Evolutionary conservation across 805 yeast genomes (phyloP).

Genomic region (Cyberlindnera amylophila): DNA sequence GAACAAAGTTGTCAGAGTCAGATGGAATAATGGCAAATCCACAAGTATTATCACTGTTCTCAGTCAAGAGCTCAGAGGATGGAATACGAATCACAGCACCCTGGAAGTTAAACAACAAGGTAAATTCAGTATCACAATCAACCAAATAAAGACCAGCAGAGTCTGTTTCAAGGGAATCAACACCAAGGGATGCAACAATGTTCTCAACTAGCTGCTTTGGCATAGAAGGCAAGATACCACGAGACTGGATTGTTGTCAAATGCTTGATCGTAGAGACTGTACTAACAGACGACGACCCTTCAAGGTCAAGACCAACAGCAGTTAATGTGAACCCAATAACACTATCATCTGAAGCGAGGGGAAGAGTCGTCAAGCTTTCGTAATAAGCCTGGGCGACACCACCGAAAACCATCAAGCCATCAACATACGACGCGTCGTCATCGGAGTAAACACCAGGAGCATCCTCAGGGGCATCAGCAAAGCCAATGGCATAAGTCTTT

Average conservation of each 20-base stretch:
- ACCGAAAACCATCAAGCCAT: conserved; percentile 13
- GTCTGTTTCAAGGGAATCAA: conserved; percentile 5
- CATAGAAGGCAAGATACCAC: conserved; percentile 9
- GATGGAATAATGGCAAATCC: conserved; percentile 13
- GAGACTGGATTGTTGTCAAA: conserved; percentile 9
- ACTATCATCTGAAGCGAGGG: conserved; percentile 5
- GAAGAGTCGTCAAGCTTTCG: conserved; percentile 10
- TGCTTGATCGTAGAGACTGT: conserved; percentile 9
- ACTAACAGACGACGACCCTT: neutral
- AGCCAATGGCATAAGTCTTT: conserved; percentile 10
- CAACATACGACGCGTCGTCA: conserved; percentile 1
- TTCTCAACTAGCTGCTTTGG: conserved; percentile 11
- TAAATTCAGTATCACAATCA: conserved; percentile 7
- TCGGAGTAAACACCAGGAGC: conserved; percentile 11
- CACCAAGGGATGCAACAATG: conserved; percentile 6
- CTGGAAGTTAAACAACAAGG: conserved; percentile 14
- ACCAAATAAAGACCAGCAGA: conserved; percentile 8
- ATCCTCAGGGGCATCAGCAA: conserved; percentile 10
- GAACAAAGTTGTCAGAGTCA: conserved; percentile 6
- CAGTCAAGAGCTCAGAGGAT: conserved; percentile 7
- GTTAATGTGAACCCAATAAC: conserved; percentile 11
- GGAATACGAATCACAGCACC: conserved; percentile 11
- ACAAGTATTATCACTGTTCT: conserved; percentile 15
- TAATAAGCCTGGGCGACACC: conserved; percentile 12
- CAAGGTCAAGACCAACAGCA: conserved; percentile 7